These are phyloP conservation scores for Madurella mycetomatis DNA, from an alignment of 2,329 filamentous ascomycete genomes.

Conservation along the genomic window DNA sequence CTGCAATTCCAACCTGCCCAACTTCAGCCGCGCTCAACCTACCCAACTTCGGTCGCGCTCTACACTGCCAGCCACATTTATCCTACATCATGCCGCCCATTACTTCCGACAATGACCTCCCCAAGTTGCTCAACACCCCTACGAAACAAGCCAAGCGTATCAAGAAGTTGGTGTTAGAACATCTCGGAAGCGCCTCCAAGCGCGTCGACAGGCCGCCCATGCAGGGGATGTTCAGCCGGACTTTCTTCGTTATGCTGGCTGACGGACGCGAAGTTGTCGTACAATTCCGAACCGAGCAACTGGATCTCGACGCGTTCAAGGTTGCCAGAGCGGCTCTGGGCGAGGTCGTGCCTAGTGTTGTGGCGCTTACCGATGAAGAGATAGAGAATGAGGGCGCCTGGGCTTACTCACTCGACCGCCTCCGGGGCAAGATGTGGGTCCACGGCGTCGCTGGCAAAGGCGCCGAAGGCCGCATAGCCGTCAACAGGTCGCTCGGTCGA, in stretches of 20 bases:
- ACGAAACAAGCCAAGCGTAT: constrained; percentile 12
- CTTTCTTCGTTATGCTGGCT: constrained; percentile 13
- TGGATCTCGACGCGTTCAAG: constrained; percentile 12
- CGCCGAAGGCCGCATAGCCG: constrained; percentile 7
- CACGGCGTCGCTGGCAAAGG: constrained; percentile 11
- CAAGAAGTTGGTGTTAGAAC: constrained; percentile 9
- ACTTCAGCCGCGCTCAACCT: too few relatives aligned
- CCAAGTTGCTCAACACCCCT: constrained; percentile 13
- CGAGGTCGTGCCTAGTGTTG: constrained; percentile 6
- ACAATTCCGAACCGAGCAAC: constrained; percentile 12
- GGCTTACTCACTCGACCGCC: constrained; percentile 12
- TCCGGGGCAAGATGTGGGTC: constrained; percentile 11
- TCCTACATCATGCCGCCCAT: constrained; percentile 11
- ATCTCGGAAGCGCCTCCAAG: constrained; percentile 9
- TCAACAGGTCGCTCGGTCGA: constrained; percentile 12
- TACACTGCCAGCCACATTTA: background rate
- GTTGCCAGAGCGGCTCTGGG: constrained; percentile 9
- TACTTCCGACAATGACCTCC: constrained; percentile 13
- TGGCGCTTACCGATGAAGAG: constrained; percentile 4
- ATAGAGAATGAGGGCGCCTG: constrained; percentile 9
- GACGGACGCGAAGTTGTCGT: constrained; percentile 11
- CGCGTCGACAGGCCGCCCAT: constrained; percentile 13
- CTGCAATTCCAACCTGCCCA: too few relatives aligned
- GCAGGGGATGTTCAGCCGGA: constrained; percentile 16
- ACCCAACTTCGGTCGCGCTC: too few relatives aligned